These are phyloP conservation scores for Cercospora zeae-maydis DNA, from an alignment of 2,329 filamentous ascomycete genomes.

Conservation along the genomic window DNA sequence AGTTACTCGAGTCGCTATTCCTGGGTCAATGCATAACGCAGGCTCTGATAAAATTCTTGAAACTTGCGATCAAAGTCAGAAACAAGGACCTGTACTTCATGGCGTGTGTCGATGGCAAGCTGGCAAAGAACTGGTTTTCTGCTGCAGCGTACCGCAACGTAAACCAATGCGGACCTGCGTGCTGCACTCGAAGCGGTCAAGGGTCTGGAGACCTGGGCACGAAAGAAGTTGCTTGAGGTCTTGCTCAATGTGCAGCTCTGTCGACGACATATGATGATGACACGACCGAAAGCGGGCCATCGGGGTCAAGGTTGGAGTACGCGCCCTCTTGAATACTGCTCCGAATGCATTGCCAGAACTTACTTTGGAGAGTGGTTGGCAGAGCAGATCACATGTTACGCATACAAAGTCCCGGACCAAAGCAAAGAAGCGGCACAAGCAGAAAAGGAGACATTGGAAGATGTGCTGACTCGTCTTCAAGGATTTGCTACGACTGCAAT, in stretches of 20 bases:
- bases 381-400: background rate
- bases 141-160: background rate
- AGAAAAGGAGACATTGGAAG: background rate
- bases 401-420: background rate
- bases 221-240: background rate
- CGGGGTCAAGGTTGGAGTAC: background rate
- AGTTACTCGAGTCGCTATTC: background rate
- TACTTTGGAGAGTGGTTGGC: background rate
- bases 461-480: background rate
- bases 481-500: background rate
- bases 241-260: background rate
- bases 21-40: background rate
- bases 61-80: background rate
- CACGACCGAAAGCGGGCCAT: too few relatives aligned
- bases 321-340: background rate
- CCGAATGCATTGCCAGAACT: background rate
- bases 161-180: background rate
- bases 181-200: background rate
- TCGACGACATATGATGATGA: background rate
- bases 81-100: background rate
- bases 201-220: background rate
- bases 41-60: background rate
- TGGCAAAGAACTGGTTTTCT: background rate
- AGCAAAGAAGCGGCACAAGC: background rate
- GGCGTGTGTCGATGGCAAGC: background rate